A percentile compares a stretch with the other conserved stretches of the same genome.
phyloP scores from a whole-genome alignment of 352 stramenopile species.

The Phytophthora palmivora region DNA sequence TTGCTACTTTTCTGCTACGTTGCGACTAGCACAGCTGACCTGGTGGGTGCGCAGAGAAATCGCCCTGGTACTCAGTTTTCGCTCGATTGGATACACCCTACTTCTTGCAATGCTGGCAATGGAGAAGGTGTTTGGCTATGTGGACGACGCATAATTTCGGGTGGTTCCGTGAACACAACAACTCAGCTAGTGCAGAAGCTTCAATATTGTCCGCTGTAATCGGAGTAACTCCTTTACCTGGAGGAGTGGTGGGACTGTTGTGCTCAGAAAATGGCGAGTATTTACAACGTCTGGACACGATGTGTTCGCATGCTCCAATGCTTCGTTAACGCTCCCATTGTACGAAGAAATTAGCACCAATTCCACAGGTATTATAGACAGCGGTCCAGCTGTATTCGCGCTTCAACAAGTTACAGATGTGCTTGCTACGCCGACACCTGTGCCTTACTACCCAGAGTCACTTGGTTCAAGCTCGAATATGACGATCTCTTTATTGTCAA shows the following conservation, averaged over 20 bases:
- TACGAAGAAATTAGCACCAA: conserved; percentile 38
- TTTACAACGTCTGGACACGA: conserved; percentile 38
- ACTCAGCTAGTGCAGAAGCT: conserved; percentile 1
- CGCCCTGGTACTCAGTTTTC: conserved; percentile 43
- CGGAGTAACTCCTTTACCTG: conserved; percentile 26
- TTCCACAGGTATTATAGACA: conserved; percentile 20
- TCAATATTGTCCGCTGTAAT: conserved; percentile 24
- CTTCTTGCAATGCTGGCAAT: conserved; percentile 40
- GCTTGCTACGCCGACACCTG: conserved; percentile 14
- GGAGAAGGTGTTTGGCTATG: conserved; percentile 46
- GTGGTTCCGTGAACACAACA: conserved; percentile 31
- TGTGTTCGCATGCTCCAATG: conserved; percentile 55
- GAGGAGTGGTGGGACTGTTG: conserved; percentile 48
- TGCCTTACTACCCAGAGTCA: conserved; percentile 37
- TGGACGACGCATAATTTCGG: conserved; percentile 32
- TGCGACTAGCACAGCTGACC: conserved; percentile 48
- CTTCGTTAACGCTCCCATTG: conserved; percentile 46
- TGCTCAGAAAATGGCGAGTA: conserved; percentile 44
- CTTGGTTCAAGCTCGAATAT: conserved; percentile 17
- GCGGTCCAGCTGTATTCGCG: conserved; percentile 38
- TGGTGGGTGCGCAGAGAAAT: conserved; percentile 53
- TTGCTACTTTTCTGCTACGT: conserved; percentile 60
- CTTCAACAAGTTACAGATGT: conserved; percentile 39
- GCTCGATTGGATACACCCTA: conserved; percentile 40
- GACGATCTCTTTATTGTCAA: conserved; percentile 15